Evolutionary conservation across 2,329 filamentous ascomycete species (phyloP).

Genomic region (Aspergillus viridinutans): DNA sequence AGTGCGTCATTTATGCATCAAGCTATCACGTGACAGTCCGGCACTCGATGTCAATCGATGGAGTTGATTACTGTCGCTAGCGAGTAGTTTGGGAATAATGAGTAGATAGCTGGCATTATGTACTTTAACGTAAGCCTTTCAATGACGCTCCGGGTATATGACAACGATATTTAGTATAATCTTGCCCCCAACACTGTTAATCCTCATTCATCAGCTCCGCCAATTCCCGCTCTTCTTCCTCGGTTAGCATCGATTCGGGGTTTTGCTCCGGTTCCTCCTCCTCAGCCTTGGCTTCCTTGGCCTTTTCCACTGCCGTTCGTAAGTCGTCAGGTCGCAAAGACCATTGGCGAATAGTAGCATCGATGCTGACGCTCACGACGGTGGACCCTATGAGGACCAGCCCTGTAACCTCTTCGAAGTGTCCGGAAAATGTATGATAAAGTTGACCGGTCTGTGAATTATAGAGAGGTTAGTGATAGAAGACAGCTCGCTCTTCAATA

Average conservation of each 20-base stretch:
- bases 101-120: background rate
- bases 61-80: background rate
- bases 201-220: slow-evolving; percentile 83
- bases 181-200: slow-evolving; percentile 15
- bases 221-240: slow-evolving; percentile 88
- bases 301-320: slow-evolving; percentile 53
- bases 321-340: slow-evolving; percentile 61
- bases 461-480: slow-evolving; percentile 27
- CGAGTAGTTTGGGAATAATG: background rate
- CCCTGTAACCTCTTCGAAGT: slow-evolving; percentile 90
- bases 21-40: slow-evolving; percentile 19
- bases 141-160: background rate
- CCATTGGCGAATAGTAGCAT: slow-evolving; percentile 85
- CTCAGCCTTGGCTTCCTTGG: slow-evolving; percentile 40
- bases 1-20: slow-evolving; percentile 31
- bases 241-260: slow-evolving; percentile 61
- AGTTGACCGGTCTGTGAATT: slow-evolving; percentile 60
- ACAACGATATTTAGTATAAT: background rate
- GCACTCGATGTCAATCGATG: background rate
- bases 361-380: slow-evolving; percentile 80
- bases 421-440: slow-evolving; percentile 70
- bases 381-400: slow-evolving; percentile 58
- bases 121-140: background rate
- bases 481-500: background rate
- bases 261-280: slow-evolving; percentile 45